phyloP scores from a whole-genome alignment of 2,329 filamentous ascomycete genomes.

The Esteya vermicola region DNA sequence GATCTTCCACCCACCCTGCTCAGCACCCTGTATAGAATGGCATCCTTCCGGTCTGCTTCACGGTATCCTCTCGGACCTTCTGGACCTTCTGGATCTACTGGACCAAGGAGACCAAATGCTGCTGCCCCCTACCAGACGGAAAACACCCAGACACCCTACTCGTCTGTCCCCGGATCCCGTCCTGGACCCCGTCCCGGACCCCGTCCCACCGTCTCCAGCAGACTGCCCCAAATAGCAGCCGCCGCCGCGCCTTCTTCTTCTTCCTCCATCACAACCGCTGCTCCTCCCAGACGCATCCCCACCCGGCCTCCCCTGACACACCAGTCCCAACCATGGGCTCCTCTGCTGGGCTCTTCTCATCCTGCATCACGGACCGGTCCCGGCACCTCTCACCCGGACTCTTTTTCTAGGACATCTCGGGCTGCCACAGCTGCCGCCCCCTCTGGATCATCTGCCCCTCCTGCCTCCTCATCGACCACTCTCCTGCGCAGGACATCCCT shows the following conservation, averaged over 20 bases:
- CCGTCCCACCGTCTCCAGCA: constrained; percentile 17
- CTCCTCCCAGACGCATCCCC: constrained; percentile 3
- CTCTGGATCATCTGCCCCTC: not conserved
- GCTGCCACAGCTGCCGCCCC: not conserved
- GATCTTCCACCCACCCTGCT: not conserved
- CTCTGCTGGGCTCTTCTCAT: constrained; percentile 16
- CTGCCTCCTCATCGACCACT: constrained; percentile 4
- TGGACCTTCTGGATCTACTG: not conserved
- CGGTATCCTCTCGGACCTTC: constrained; percentile 1
- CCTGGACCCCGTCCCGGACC: not conserved
- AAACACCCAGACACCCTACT: not conserved
- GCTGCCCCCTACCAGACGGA: not conserved
- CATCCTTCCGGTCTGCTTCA: constrained; percentile 4
- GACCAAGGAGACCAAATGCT: not conserved
- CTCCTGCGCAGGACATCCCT: too few species aligned
- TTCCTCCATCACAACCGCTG: constrained; percentile 1
- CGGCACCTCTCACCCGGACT: constrained; percentile 17
- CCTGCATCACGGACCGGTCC: constrained; percentile 1
- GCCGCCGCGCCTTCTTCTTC: not conserved
- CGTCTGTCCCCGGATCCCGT: not conserved
- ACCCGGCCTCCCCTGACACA: constrained; percentile 23
- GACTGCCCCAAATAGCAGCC: constrained; percentile 20
- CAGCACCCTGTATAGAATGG: constrained; percentile 3
- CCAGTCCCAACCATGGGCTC: constrained; percentile 28
- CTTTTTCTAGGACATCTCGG: too few species aligned